Conservation (phyloP, 495 filamentous ascomycete species). For the Wilcoxina mikolae region DNA sequence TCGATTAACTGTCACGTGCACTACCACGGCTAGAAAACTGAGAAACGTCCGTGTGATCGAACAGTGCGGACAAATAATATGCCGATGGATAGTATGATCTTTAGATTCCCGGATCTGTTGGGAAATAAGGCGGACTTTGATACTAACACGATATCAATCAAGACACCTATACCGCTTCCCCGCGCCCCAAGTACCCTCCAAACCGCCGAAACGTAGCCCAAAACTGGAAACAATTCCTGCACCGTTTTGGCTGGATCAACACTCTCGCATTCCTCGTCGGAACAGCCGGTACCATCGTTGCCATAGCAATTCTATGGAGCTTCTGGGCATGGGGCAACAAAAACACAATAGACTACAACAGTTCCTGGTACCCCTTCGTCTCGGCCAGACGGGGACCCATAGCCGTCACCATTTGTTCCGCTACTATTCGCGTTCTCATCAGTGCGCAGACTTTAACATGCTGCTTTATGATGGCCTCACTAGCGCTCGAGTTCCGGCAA, state of each 20-base stretch:
- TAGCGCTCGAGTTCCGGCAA: not conserved
- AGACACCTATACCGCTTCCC: too few species aligned
- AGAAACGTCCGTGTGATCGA: too few species aligned
- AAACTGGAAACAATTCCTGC: not conserved
- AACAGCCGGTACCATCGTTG: not conserved
- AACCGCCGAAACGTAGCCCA: too few species aligned
- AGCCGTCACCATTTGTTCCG: not conserved
- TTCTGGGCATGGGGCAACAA: not conserved
- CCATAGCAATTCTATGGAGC: not conserved
- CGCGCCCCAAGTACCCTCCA: too few species aligned
- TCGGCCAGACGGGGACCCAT: not conserved
- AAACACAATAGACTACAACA: not conserved
- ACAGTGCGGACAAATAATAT: too few species aligned
- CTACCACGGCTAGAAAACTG: too few species aligned
- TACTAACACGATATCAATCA: too few species aligned
- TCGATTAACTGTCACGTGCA: too few species aligned
- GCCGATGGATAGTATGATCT: too few species aligned
- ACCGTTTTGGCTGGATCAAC: not conserved
- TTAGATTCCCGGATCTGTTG: too few species aligned
- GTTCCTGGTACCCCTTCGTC: not conserved
- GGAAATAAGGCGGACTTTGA: too few species aligned
- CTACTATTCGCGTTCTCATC: not conserved
- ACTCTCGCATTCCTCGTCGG: not conserved
- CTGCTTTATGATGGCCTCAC: not conserved
- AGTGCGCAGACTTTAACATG: not conserved